Base-by-base conservation (phyloP, 306 rosid species). In the Rosa rugosa region DNA sequence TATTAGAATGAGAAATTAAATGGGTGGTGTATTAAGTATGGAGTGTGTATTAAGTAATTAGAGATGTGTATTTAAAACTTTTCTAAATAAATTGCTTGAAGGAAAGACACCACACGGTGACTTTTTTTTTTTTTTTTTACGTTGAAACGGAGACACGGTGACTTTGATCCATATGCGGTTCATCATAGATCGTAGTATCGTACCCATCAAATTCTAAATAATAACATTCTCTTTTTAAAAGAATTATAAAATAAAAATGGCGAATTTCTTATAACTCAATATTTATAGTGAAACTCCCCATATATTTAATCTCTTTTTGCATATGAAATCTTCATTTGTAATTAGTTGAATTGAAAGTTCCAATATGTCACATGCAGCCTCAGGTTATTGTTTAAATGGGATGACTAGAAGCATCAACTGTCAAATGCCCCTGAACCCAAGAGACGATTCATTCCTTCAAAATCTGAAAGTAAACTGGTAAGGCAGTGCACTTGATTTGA, bases 401-500 rank as follows among this genome's bases (percentile, higher is more conserved):
- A 92, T 22, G 98, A 79, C 85, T 86, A 94, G 36, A 90, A 81
- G 25, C 96, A 91, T 85, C 99, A 98, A 44, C 81, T 95, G 77
- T 91, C 97, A 83, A 93, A 86, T 78, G 97, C 95, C 66, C 98
- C 99, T 27, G 99, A 95, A 81, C 99, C 99, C 57, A 95, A 95
- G 89, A 88, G 97, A 80, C 89, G 99, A 82, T 92, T 95, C 75
- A 90, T 92, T 88, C 99, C 91, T 80, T 95, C 99, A 56, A 92
- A 92, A 74, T 92, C 96, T 94, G 99, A 95, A 82, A 87, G 88
- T 74, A 92, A 86, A 85, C 90, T 86, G 92, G 99, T 91, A 79
- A 75, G 36, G 31, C 31, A 27, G 31, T 27, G 31, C 31, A 27
- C 31, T 27, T 27, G 31, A 27, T 27, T 27, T 27, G 31, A 27